A percentile compares a stretch with the other conserved stretches of the same genome.
These are phyloP conservation scores for Parachaetomium inaequale DNA, from an alignment of 495 filamentous ascomycete species.

Conservation along the genomic window DNA sequence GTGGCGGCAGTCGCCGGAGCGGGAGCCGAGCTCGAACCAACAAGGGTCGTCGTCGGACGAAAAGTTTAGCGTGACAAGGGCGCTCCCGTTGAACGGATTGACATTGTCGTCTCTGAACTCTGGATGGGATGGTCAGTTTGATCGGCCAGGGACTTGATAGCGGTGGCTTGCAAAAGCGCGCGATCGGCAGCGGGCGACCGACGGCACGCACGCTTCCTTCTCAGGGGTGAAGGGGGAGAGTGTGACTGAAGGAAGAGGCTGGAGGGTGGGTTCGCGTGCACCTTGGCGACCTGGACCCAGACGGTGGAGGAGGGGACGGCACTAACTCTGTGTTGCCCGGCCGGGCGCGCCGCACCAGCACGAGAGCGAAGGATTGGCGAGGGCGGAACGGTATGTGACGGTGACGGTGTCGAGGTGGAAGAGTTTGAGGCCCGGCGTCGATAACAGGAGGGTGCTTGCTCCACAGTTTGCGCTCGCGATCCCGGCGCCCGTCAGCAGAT, in stretches of 20 bases:
- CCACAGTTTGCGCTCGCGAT: slow-evolving; percentile 21
- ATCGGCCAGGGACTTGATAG: slow-evolving; percentile 14
- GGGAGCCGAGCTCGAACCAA: slow-evolving; percentile 29
- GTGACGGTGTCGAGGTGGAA: slow-evolving; percentile 28
- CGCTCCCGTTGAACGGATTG: slow-evolving; percentile 23
- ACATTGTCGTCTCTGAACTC: slow-evolving; percentile 25
- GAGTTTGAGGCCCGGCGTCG: slow-evolving; percentile 18
- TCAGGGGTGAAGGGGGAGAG: background rate
- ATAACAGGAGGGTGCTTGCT: slow-evolving; percentile 20
- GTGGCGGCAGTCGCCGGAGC: slow-evolving; percentile 22
- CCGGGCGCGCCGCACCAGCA: slow-evolving; percentile 28
- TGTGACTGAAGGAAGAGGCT: background rate
- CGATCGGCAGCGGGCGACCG: background rate
- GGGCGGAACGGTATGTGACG: slow-evolving; percentile 28
- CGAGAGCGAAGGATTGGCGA: slow-evolving; percentile 24
- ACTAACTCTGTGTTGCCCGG: slow-evolving; percentile 23
- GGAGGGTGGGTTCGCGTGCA: slow-evolving; percentile 2
- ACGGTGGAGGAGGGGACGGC: slow-evolving; percentile 11
- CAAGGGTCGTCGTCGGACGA: slow-evolving; percentile 26
- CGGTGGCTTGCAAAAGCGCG: slow-evolving; percentile 7
- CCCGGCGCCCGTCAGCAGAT: slow-evolving; percentile 18
- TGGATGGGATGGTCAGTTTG: slow-evolving; percentile 14
- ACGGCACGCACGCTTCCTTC: background rate
- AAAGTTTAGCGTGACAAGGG: slow-evolving; percentile 26
- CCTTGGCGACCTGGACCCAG: slow-evolving; percentile 1